Base-by-base conservation (phyloP, 1,284 basidiomycete species). In the Cutaneotrichosporon mucoides region DNA sequence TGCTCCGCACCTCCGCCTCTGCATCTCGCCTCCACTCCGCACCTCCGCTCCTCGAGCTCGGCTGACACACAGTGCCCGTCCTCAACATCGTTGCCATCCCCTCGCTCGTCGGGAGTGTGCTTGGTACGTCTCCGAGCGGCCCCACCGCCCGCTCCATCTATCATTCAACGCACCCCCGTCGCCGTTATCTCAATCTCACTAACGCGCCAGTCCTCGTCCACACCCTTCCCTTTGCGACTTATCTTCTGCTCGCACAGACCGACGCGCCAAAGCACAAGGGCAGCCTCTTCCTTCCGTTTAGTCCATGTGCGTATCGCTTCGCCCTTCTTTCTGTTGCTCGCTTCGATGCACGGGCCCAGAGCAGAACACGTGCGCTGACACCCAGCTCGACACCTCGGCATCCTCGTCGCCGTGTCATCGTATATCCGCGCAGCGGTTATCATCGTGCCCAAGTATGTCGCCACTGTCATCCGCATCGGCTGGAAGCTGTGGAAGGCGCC, bases 181-280 rank as follows among this genome's bases (percentile, higher is more conserved):
- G 43, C 43, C 12, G 24, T 24, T 24, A 24, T 24, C 24, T 24
- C 24, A 24, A n/a, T n/a, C 24, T 24, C 24, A 15, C 53, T 54
- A 16, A 54, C 15, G 8, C 34, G 3, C 35, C 55, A 69, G 68
- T 69, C 3, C 60, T 69, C 37, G 53, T 64, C 9, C 65, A 68
- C 50, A 62, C 63, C 2, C 59, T 68, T n/a, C 66, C 68, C 8
- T 62, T 61, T 5, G 56, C 65, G 15, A 57, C 65, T 10, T 69
- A 69, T 49, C 63, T 69, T 38, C 55, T 65, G 5, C 63, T 69
- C 51, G 66, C 66, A 33, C 68, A 69, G 60, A 61, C 60, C 35
- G 63, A 68, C 47, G 59, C 63, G 42, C 68, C 68, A 33, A 54
- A 60, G 35, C 61, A 66, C 24, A 53, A 56, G 5, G 53, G 56